These are phyloP conservation scores for Colletotrichum sp. DNA, from an alignment of 2,329 filamentous ascomycete genomes.

Conservation along the genomic window DNA sequence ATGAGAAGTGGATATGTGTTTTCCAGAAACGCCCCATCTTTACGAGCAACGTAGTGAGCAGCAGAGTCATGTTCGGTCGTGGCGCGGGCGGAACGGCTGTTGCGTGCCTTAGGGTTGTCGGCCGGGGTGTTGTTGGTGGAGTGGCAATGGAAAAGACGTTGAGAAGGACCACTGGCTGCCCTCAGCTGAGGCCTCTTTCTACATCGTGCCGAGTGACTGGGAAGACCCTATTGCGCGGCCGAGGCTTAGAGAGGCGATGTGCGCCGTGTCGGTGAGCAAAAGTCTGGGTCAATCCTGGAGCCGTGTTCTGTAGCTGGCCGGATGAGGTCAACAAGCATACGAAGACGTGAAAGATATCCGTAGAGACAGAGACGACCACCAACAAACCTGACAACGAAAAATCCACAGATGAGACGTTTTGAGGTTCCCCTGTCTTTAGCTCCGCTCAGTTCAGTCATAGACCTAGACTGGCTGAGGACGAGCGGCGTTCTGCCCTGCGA, in stretches of 20 bases:
- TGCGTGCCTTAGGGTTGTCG: conserved; percentile 3
- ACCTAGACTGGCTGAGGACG: background rate
- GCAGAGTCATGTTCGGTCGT: conserved; percentile 13
- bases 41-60: conserved; percentile 1
- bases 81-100: conserved; percentile 1
- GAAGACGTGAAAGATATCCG: background rate
- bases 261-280: background rate
- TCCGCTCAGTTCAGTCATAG: background rate
- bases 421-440: background rate
- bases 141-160: background rate
- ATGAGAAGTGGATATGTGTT: conserved; percentile 11
- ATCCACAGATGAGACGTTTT: background rate
- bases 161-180: background rate
- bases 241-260: background rate
- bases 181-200: background rate
- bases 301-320: background rate
- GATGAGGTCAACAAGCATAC: background rate
- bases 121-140: background rate
- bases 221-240: background rate
- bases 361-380: background rate
- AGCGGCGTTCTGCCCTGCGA: background rate
- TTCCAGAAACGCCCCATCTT: conserved; percentile 8
- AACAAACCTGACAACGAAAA: background rate
- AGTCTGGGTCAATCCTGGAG: background rate
- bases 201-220: background rate